Evolutionary conservation across 2,329 filamentous ascomycete genomes (phyloP).

Genomic region (Gnomoniopsis smithogilvyi): DNA sequence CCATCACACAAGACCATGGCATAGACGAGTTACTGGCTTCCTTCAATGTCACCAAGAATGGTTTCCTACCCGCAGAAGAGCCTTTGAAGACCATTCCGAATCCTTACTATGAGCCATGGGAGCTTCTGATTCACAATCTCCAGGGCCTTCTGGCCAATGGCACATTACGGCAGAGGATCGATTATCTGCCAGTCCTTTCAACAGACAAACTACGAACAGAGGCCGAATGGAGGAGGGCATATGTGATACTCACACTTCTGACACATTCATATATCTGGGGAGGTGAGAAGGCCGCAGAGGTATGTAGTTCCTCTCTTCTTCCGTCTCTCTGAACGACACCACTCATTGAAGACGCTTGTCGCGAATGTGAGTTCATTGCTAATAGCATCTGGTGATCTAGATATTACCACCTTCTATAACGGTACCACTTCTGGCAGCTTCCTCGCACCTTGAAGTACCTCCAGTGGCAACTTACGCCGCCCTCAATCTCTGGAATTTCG

Average conservation of each 20-base stretch:
- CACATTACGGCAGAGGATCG: conserved; percentile 60
- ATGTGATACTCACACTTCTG: conserved; percentile 74
- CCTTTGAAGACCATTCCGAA: conserved; percentile 65
- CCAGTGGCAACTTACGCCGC: conserved; percentile 89
- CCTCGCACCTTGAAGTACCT: conserved; percentile 73
- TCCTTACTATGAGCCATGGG: conserved; percentile 78
- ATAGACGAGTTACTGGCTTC: conserved; percentile 25
- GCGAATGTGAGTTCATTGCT: background rate
- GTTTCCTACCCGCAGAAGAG: conserved; percentile 72
- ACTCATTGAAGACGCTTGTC: background rate
- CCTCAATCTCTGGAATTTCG: conserved; percentile 88
- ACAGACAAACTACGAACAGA: conserved; percentile 61
- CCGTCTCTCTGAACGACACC: background rate
- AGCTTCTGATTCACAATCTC: conserved; percentile 64
- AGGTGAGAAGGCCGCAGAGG: conserved; percentile 69
- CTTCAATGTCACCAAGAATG: conserved; percentile 51
- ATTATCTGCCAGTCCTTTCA: conserved; percentile 66
- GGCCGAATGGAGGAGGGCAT: conserved; percentile 77
- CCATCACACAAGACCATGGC: conserved; percentile 27
- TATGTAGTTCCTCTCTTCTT: conserved; percentile 30
- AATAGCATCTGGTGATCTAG: conserved; percentile 29
- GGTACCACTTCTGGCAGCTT: conserved; percentile 70
- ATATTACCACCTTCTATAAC: conserved; percentile 72
- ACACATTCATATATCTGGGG: conserved; percentile 90
- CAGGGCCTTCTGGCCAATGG: conserved; percentile 63